Base-by-base conservation (phyloP, 1,284 basidiomycete species). In the Puccinia polysora region DNA sequence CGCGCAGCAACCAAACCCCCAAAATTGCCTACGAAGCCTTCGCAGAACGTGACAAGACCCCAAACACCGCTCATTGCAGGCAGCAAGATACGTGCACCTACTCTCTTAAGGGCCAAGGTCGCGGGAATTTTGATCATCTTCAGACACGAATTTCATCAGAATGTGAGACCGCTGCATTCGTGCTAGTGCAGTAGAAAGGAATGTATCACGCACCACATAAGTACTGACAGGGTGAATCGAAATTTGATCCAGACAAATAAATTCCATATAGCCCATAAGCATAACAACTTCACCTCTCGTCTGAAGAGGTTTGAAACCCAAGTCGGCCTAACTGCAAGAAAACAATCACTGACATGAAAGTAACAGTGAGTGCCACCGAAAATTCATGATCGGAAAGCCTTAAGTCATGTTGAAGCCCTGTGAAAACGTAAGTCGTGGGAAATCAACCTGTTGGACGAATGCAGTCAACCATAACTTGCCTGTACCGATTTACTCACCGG, bases 361-460 rank as follows among this genome's bases (percentile, higher is more conserved):
- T 56, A 2, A 36, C 20, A 43, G 50, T 55, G 18, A 67, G 52
- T 25, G 52, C 64, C 14, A 67, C 64, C 5, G 64, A 67, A 55
- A 55, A 67, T 40, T 67, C 50, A 36, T 67, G 64, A 56, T 67
- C 52, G 20, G 64, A 38, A 8, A 67, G 52, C 18, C 45, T 43
- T 20, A 67, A 23, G 14, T 32, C 36, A 28, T 34, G 36, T 28
- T 67, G 64, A 1, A 67, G 52, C 15, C 64, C 64, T 67, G 25
- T 12, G n/a, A n/a, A n/a, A n/a, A n/a, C n/a, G n/a, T n/a, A n/a
- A n/a, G n/a, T n/a, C n/a, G n/a, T n/a, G n/a, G n/a, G n/a, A n/a
- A n/a, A n/a, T n/a, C n/a, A n/a, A n/a, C n/a, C n/a, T n/a, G n/a
- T n/a, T n/a, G n/a, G n/a, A n/a, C n/a, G n/a, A n/a, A n/a, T n/a